These are phyloP conservation scores for Tulasnella sp. DNA, from an alignment of 768 basidiomycete species.

Conservation along the genomic window DNA sequence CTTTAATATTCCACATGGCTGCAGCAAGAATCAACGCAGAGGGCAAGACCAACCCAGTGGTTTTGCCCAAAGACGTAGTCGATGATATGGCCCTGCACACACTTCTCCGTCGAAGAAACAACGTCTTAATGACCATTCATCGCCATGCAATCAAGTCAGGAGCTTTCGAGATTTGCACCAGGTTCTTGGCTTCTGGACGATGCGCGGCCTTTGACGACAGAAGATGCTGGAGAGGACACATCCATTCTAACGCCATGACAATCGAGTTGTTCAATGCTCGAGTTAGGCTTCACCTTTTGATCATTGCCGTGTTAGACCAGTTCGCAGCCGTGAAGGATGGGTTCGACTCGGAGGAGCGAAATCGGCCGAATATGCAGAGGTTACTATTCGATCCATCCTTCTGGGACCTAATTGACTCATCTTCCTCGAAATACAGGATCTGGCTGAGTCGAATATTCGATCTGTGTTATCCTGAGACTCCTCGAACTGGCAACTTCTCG, in stretches of 20 bases:
- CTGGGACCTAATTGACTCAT: background rate
- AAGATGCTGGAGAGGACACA: background rate
- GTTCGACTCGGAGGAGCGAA: background rate
- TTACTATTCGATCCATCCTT: background rate
- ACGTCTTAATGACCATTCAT: background rate
- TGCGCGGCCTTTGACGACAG: background rate
- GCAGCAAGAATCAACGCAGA: background rate
- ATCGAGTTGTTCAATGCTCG: background rate
- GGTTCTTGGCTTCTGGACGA: background rate
- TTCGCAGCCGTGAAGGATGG: background rate
- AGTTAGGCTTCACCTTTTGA: slow-evolving; percentile 13
- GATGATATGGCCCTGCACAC: background rate
- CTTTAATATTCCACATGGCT: background rate
- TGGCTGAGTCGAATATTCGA: slow-evolving; percentile 14
- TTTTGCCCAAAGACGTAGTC: background rate
- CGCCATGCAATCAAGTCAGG: background rate
- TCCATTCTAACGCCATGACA: background rate
- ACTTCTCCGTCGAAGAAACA: background rate
- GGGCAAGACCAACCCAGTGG: background rate
- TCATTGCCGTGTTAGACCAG: slow-evolving; percentile 7
- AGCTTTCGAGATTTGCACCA: background rate
- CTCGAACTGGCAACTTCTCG: background rate
- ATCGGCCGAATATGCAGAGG: slow-evolving; percentile 1
- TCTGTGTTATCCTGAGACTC: background rate
- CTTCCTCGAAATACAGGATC: background rate